Evolutionary conservation across 345 rosid species (phyloP), one percentile per base, ranked within the genome.

Genomic region (Ricinus communis): DNA sequence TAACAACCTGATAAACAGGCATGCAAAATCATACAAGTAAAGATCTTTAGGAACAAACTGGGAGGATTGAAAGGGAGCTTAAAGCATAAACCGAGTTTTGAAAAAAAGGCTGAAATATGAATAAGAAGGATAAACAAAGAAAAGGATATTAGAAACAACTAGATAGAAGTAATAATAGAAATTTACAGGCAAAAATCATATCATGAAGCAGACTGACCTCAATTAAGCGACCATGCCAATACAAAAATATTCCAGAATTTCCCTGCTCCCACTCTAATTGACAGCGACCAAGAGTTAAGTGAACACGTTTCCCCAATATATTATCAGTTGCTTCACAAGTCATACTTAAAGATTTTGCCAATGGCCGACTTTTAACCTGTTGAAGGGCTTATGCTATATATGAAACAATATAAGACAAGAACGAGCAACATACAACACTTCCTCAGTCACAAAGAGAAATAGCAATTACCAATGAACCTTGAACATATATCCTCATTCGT

Each of bases 221-320:
- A 71, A 81, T 74, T 64, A 77, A 62, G 52, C 79, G 81, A 15
- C 81, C 84, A 70, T 77, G 84, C 84, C 81, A 73, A 56, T 77
- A 77, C 27, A 77, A 80, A 36, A 80, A 80, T 51, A 76, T 77
- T 55, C 83, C 81, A 70, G 74, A 53, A 52, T 81, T 81, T 65
- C 69, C 72, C 41, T 66, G 76, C 71, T 81, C 81, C 78, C 76
- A 81, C 51, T 81, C 84, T 22, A 81, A 62, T 63, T 81, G 84
- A 77, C 60, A 65, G 56, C 76, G 76, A 63, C 84, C 83, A 55
- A 77, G 76, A 56, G 81, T 76, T 63, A 77, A 66, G 2, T 66
- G 67, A 31, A 74, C 76, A 61, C 40, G 50, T 74, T 77, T 77
- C 33, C 71, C 79, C 69, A 71, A 73, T 30, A 81, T 70, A 40